Evolutionary conservation across 1,284 basidiomycete species (phyloP).

Genomic region (Ceratobasidium sp.): DNA sequence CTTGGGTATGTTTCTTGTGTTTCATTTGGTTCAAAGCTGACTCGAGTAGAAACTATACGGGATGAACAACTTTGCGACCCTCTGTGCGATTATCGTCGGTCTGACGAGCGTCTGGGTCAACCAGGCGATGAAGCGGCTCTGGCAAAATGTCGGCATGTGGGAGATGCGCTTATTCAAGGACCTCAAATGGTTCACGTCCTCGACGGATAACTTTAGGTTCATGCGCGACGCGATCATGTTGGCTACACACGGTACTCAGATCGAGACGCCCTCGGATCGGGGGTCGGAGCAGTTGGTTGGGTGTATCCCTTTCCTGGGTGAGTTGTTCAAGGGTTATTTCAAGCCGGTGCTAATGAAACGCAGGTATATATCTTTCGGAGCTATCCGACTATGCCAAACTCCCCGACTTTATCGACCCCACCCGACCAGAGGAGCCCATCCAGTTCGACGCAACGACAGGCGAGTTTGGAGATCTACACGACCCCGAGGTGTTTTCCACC

Average conservation of each 20-base stretch:
- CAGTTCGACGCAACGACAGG: slow-evolving; percentile 66
- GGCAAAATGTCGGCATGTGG: slow-evolving; percentile 71
- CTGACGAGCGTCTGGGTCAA: slow-evolving; percentile 76
- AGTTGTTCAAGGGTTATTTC: slow-evolving; percentile 43
- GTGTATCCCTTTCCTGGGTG: slow-evolving; percentile 82
- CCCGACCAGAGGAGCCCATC: slow-evolving; percentile 71
- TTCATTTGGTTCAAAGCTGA: background rate
- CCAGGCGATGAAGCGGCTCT: slow-evolving; percentile 69
- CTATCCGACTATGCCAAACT: slow-evolving; percentile 69
- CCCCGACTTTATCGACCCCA: slow-evolving; percentile 83
- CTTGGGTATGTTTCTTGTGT: slow-evolving; percentile 66
- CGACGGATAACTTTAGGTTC: slow-evolving; percentile 74
- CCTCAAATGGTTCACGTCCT: slow-evolving; percentile 72
- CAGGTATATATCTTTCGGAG: slow-evolving; percentile 80
- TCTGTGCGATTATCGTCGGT: slow-evolving; percentile 83
- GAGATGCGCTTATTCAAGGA: slow-evolving; percentile 80
- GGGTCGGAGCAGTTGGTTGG: slow-evolving; percentile 50
- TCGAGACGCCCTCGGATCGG: background rate
- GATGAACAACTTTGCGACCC: slow-evolving; percentile 78
- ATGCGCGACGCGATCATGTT: slow-evolving; percentile 66
- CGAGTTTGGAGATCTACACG: slow-evolving; percentile 68
- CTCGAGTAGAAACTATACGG: slow-evolving; percentile 78
- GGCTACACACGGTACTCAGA: slow-evolving; percentile 12
- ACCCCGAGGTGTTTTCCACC: slow-evolving; percentile 76
- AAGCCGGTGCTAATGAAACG: background rate